Percentiles rank a stretch among this genome's conserved stretches.
These are phyloP conservation scores for Limtongia smithiae DNA, from an alignment of 805 yeast species.

Conservation along the genomic window DNA sequence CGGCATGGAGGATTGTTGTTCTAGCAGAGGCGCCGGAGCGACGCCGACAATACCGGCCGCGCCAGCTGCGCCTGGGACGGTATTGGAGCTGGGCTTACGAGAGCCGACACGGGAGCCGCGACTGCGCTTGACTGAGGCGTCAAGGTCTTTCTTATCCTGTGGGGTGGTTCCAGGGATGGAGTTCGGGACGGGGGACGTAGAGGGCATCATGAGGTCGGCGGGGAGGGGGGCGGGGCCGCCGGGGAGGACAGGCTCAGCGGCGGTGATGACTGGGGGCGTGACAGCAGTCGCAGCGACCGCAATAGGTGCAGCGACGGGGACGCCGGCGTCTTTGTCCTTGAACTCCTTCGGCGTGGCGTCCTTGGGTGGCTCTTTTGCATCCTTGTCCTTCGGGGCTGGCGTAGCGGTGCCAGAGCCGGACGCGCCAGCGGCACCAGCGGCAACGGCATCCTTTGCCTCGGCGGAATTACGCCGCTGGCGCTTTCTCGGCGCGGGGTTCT, in stretches of 20 bases:
- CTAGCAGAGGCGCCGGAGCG: too few relatives aligned
- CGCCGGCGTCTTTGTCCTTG: constrained; percentile 6
- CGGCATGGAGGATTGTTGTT: too few relatives aligned
- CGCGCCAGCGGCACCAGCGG: constrained; percentile 9
- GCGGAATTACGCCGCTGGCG: constrained; percentile 19
- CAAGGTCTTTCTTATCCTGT: too few relatives aligned
- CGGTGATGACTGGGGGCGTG: not conserved
- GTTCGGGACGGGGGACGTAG: too few relatives aligned
- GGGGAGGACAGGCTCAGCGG: not conserved
- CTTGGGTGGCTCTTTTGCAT: not conserved
- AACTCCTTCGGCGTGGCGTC: not conserved
- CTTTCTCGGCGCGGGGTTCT: constrained; percentile 25
- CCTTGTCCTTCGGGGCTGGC: constrained; percentile 1
- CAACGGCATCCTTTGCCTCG: not conserved
- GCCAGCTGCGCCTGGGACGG: too few relatives aligned
- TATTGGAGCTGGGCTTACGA: too few relatives aligned
- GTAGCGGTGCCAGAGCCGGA: not conserved
- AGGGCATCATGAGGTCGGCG: too few relatives aligned
- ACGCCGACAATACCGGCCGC: too few relatives aligned
- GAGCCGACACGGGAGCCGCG: too few relatives aligned
- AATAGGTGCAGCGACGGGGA: too few relatives aligned
- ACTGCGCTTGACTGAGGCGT: too few relatives aligned
- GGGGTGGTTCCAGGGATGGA: too few relatives aligned
- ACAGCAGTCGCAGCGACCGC: not conserved
- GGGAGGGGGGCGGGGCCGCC: not conserved